Evolutionary conservation across 163 green algal species (phyloP).

Genomic region (Trebouxiophyceae sp.): DNA sequence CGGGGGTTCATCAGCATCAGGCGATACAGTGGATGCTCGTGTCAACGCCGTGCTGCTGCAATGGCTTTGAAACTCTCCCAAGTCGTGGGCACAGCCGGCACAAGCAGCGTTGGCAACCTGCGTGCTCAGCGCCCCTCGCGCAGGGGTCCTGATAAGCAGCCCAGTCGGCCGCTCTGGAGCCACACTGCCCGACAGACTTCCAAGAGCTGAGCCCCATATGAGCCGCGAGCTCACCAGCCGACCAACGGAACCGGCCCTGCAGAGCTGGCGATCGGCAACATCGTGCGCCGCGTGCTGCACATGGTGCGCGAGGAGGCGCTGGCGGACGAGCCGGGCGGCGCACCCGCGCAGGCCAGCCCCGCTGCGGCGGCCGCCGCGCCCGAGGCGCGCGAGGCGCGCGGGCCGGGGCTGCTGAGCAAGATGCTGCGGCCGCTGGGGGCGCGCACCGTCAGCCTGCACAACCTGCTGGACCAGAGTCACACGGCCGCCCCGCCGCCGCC

Average conservation of each 20-base stretch:
- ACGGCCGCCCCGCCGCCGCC: neutral
- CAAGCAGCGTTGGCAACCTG: neutral
- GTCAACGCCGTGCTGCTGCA: neutral
- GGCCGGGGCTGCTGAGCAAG: conserved; percentile 40
- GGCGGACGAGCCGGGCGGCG: neutral
- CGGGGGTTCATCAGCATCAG: conserved; percentile 12
- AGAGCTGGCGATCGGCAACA: conserved; percentile 96
- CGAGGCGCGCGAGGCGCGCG: neutral
- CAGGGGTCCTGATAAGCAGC: too few species aligned
- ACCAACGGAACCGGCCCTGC: conserved; percentile 6
- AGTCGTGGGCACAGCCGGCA: too few species aligned
- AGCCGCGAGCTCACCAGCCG: too few species aligned
- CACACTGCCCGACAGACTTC: too few species aligned
- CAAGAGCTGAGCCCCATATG: too few species aligned
- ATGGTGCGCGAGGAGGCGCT: conserved; percentile 84
- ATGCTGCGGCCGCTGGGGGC: conserved; percentile 20
- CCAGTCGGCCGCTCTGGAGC: too few species aligned
- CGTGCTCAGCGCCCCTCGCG: too few species aligned
- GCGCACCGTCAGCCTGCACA: conserved; percentile 66
- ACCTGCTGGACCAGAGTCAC: conserved; percentile 62
- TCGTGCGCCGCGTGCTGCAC: conserved; percentile 87
- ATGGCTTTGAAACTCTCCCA: neutral
- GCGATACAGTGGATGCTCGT: neutral
- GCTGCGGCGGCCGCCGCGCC: neutral
- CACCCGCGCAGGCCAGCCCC: neutral